phyloP scores from a whole-genome alignment of 768 basidiomycete species.

The Calvatia gigantea region DNA sequence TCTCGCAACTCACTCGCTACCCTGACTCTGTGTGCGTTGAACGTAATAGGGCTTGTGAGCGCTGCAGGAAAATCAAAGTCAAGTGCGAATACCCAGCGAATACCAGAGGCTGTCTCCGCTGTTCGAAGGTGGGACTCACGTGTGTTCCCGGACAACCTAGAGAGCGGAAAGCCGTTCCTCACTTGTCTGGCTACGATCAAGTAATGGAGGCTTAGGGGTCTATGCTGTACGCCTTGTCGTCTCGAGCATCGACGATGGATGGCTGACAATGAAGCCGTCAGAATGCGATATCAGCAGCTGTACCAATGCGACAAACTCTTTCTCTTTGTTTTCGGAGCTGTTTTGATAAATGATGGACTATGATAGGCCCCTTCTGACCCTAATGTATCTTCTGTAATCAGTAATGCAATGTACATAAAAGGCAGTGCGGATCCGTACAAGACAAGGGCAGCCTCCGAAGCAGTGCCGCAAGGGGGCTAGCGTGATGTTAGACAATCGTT shows the following conservation, averaged over 20 bases:
- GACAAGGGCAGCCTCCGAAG: not conserved
- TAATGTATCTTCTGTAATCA: not conserved
- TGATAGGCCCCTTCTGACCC: not conserved
- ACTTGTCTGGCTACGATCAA: slow-evolving; percentile 6
- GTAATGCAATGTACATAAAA: slow-evolving; percentile 9
- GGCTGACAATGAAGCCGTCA: no score
- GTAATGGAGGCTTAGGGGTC: slow-evolving; percentile 8
- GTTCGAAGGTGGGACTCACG: slow-evolving; percentile 5
- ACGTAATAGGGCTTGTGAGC: slow-evolving; percentile 5
- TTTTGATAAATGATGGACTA: not conserved
- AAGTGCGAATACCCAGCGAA: slow-evolving; percentile 11
- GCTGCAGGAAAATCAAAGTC: slow-evolving; percentile 11
- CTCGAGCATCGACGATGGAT: no score
- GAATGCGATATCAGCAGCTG: no score
- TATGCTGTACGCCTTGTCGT: no score
- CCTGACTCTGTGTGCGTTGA: no score
- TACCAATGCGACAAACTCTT: no score
- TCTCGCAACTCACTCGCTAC: no score
- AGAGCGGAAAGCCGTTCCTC: slow-evolving; percentile 1
- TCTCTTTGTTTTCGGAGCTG: slow-evolving; percentile 3
- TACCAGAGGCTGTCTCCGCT: not conserved
- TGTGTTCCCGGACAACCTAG: slow-evolving; percentile 7
- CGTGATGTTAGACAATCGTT: no score
- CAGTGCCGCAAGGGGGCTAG: no score
- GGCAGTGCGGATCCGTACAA: not conserved